Percentiles rank a stretch among this genome's conserved stretches.
Conservation (phyloP, 768 basidiomycete genomes). For the Porphyrellus cyaneotinctus region DNA sequence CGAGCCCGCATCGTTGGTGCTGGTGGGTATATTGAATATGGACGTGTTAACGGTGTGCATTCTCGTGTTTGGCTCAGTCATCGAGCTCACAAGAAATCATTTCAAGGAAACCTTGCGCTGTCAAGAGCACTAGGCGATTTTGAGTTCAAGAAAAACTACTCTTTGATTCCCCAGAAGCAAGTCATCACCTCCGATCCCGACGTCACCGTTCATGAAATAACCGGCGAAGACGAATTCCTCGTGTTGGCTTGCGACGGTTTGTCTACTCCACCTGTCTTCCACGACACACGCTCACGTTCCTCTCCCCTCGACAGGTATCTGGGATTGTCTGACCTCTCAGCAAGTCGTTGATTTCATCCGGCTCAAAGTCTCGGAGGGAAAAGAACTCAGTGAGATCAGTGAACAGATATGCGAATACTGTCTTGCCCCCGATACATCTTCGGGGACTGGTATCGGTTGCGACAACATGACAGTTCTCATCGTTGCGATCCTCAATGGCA, state of each 20-base stretch:
- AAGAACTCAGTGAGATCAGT: slow-evolving; percentile 75
- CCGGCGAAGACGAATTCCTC: slow-evolving; percentile 91
- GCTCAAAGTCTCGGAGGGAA: slow-evolving; percentile 73
- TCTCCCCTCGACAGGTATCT: slow-evolving; percentile 66
- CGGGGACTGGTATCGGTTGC: slow-evolving; percentile 90
- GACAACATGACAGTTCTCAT: slow-evolving; percentile 99
- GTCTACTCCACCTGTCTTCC: slow-evolving; percentile 17
- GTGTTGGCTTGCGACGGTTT: slow-evolving; percentile 96
- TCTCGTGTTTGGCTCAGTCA: neutral
- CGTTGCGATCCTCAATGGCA: slow-evolving; percentile 81
- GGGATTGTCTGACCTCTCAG: slow-evolving; percentile 95
- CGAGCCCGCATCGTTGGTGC: slow-evolving; percentile 81
- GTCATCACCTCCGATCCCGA: slow-evolving; percentile 96
- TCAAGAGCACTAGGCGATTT: slow-evolving; percentile 97
- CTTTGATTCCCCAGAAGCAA: slow-evolving; percentile 80
- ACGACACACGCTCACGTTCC: slow-evolving; percentile 2
- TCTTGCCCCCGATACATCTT: slow-evolving; percentile 88
- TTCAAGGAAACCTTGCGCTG: slow-evolving; percentile 86
- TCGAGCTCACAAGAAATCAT: neutral
- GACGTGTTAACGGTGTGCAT: slow-evolving; percentile 88
- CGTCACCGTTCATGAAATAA: slow-evolving; percentile 73
- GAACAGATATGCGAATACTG: slow-evolving; percentile 91
- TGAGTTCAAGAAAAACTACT: slow-evolving; percentile 94
- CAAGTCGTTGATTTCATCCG: slow-evolving; percentile 89
- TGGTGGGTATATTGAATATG: slow-evolving; percentile 95